Evolutionary conservation across 768 basidiomycete genomes (phyloP), one percentile per base, ranked within the genome.

Genomic region (Leccinum incarnatum): DNA sequence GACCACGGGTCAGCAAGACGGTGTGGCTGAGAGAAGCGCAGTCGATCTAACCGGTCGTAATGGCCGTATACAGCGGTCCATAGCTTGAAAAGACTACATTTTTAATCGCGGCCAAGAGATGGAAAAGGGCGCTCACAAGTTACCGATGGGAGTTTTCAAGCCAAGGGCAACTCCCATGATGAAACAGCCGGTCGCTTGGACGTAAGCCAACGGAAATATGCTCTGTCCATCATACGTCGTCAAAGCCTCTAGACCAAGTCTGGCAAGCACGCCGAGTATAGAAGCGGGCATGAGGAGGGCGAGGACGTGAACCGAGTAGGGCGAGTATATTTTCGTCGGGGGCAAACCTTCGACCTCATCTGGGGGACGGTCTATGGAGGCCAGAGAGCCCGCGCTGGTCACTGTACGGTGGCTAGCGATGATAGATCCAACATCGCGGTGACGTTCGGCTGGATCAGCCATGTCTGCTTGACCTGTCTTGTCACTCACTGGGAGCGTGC

Each of bases 171-270:
- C 74, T 2, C 97, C 97, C 95, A 99, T 98, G 29, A 96, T 76
- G 54, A 94, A 77, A 74, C 95, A 98, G 17, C 97, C 97, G 1
- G 87, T 75, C 0, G 86, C 89, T 71, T 99, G 96, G 0, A 85
- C 81, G 77, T 95, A 98, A 4, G 88, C 84, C 23, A 98, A 76
- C 2, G 90, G 79, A 68, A 95, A 98, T 5, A 98, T 85, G 62
- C 84, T 81, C 47, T 80, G 72, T 1, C 90, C 92, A 37, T 87
- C 79, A 65, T 93, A 98, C 0, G 80, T 83, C 19, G 81, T 81
- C 48, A 98, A 75, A 7, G 91, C 89, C 29, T 81, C 69, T 8
- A 97, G 71, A 0, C 95, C 95, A 5, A 98, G 75, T 36, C 95
- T 79, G 11, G 88, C 85, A 37, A 98, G 84, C 5, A 85, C 79